Base-by-base conservation (phyloP, 2,329 filamentous ascomycete genomes). In the Thelonectria blattea region DNA sequence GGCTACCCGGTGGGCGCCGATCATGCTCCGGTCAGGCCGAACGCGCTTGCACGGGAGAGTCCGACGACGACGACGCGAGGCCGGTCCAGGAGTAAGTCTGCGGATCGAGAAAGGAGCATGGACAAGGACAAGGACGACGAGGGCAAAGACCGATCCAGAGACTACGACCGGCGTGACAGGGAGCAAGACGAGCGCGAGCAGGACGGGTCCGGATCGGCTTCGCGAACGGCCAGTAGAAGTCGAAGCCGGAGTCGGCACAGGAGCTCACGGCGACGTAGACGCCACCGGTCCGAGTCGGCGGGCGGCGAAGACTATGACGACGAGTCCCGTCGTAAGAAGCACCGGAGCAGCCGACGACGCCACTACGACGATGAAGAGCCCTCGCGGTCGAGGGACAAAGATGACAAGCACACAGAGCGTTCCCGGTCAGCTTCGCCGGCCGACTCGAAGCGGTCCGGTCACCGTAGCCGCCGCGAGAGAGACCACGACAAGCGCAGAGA, bases 361-460 rank as follows among this genome's bases (percentile, higher is more conserved):
- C 71, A 80, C 58, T 68, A 77, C 65, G 77, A 78, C 15, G 81
- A 83, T 49, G 83, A 83, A 17, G 79, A 83, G 63, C 51, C 69
- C n/a, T 69, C 73, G 42, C 74, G 74, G 39, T 65, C 76, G 45
- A 74, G 65, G 58, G 73, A 77, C 37, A 74, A 65, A 56, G 74
- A 77, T 65, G 76, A 80, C 49, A 79, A 80, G 64, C 70, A 81
- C 65, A 77, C 79, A 12, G 83, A 87, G 49, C 83, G 84, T 52
- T 87, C 88, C 0, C 83, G 89, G 58, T 91, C 90, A 5, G 81
- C 82, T 5, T 92, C 91, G 2, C 85, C 84, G 1, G 85, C 86
- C 12, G 81, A 83, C 10, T 81, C 82, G 39, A 85, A 83, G 64
- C 76, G 82, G 55, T 83, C 85, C 7, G 81, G 82, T 50, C 85